Evolutionary conservation across 2,329 filamentous ascomycete genomes (phyloP).

Genomic region (Sordariomycetes sp.): DNA sequence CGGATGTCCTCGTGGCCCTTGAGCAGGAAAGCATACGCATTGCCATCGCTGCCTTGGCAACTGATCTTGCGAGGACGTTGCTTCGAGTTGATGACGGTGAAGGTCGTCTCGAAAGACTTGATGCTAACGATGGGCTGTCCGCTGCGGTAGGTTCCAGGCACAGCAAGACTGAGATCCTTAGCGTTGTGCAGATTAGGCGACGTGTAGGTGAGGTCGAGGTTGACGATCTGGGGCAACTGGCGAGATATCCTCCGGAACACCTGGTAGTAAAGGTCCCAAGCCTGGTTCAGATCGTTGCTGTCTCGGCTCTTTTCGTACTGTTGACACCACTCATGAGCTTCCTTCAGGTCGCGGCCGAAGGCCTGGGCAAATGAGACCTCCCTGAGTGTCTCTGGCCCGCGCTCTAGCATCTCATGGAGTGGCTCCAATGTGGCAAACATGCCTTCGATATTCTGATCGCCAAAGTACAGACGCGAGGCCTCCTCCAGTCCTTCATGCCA

Average conservation of each 20-base stretch:
- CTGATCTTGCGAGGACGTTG: slow-evolving; percentile 87
- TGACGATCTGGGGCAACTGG: slow-evolving; percentile 87
- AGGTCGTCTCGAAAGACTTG: slow-evolving; percentile 78
- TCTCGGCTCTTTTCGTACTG: slow-evolving; percentile 86
- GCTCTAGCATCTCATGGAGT: slow-evolving; percentile 83
- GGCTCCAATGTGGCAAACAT: slow-evolving; percentile 92
- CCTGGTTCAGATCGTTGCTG: slow-evolving; percentile 90
- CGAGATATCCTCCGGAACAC: slow-evolving; percentile 93
- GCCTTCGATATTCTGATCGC: slow-evolving; percentile 92
- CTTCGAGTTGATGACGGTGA: slow-evolving; percentile 92
- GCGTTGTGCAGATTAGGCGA: slow-evolving; percentile 86
- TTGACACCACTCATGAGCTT: slow-evolving; percentile 92
- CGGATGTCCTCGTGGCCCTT: slow-evolving; percentile 99
- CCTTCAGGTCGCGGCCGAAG: slow-evolving; percentile 88
- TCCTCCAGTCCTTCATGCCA: slow-evolving; percentile 99
- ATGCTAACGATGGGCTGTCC: slow-evolving; percentile 73
- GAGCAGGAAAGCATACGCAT: slow-evolving; percentile 76
- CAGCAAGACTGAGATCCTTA: slow-evolving; percentile 79
- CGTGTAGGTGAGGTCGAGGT: slow-evolving; percentile 90
- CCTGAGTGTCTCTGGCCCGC: slow-evolving; percentile 82
- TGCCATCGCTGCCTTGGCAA: slow-evolving; percentile 81
- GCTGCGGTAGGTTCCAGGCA: slow-evolving; percentile 90
- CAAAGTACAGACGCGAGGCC: slow-evolving; percentile 92
- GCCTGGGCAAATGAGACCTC: slow-evolving; percentile 98
- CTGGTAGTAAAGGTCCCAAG: slow-evolving; percentile 98